Conservation (phyloP, 2,329 filamentous ascomycete species). For the Penicillium polonicum region DNA sequence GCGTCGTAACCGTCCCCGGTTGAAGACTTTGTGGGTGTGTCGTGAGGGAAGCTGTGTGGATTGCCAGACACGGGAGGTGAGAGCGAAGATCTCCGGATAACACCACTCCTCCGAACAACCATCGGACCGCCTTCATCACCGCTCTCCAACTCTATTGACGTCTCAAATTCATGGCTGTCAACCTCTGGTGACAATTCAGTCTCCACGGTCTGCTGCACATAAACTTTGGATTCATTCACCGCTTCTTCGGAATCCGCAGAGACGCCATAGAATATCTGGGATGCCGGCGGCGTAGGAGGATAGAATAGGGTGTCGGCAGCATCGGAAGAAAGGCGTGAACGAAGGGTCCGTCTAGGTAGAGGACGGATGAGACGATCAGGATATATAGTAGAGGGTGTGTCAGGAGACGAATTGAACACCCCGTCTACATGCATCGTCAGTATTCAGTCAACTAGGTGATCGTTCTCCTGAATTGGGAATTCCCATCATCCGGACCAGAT, state of each 20-base stretch:
- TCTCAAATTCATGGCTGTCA: slow-evolving; percentile 50
- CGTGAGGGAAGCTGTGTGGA: neutral
- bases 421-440: slow-evolving; percentile 45
- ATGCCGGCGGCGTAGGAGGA: slow-evolving; percentile 68
- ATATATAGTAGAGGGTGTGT: slow-evolving; percentile 77
- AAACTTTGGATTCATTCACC: slow-evolving; percentile 47
- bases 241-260: slow-evolving; percentile 57
- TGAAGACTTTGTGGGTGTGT: slow-evolving; percentile 50
- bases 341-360: slow-evolving; percentile 81
- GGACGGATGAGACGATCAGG: slow-evolving; percentile 91
- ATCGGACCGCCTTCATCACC: slow-evolving; percentile 59
- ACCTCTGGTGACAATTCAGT: slow-evolving; percentile 40
- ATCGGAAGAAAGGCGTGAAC: slow-evolving; percentile 82
- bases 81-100: slow-evolving; percentile 41
- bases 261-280: slow-evolving; percentile 75
- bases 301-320: slow-evolving; percentile 79
- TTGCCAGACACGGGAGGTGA: slow-evolving; percentile 24
- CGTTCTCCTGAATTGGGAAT: slow-evolving; percentile 6
- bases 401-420: slow-evolving; percentile 54
- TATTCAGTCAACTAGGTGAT: slow-evolving; percentile 34
- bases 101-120: slow-evolving; percentile 44
- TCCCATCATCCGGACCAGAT: slow-evolving; percentile 11
- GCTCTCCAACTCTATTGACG: slow-evolving; percentile 57
- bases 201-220: slow-evolving; percentile 47
- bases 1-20: slow-evolving; percentile 89